Evolutionary conservation across 176 grass and related monocot species (phyloP).

Genomic region (Zea luxurians): DNA sequence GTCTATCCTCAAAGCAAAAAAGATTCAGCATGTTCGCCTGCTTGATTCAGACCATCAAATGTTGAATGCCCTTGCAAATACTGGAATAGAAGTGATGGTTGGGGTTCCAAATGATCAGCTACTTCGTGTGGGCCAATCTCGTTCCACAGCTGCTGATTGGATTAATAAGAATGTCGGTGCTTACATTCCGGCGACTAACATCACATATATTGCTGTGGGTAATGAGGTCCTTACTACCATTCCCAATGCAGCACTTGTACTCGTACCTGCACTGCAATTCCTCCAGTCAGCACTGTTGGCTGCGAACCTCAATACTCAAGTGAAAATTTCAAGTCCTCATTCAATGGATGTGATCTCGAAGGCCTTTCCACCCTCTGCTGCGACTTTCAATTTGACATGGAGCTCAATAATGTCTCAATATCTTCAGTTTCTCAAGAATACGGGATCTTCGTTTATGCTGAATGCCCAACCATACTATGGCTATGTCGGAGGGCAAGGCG

Average conservation of each 20-base stretch:
- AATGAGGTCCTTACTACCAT: conserved; percentile 72
- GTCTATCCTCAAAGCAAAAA: conserved; percentile 78
- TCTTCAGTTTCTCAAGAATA: conserved; percentile 82
- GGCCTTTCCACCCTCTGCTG: conserved; percentile 85
- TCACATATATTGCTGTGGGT: conserved; percentile 91
- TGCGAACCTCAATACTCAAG: conserved; percentile 83
- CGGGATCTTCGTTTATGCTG: conserved; percentile 84
- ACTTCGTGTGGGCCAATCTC: conserved; percentile 79
- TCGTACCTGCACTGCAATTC: conserved; percentile 84
- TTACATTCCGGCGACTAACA: conserved; percentile 79
- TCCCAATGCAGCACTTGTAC: conserved; percentile 87
- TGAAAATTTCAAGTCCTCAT: conserved; percentile 80
- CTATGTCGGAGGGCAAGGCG: conserved; percentile 72
- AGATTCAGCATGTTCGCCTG: conserved; percentile 78
- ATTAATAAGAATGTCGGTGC: conserved; percentile 86
- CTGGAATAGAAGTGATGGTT: conserved; percentile 86
- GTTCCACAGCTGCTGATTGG: conserved; percentile 80
- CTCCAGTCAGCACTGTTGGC: conserved; percentile 88
- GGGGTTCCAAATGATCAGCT: conserved; percentile 84
- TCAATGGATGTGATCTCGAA: conserved; percentile 79
- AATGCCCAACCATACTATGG: conserved; percentile 95
- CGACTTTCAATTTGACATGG: conserved; percentile 92
- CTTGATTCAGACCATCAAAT: conserved; percentile 81
- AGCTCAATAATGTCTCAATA: conserved; percentile 72
- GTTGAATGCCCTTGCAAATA: conserved; percentile 79